Percentiles rank a stretch among this genome's conserved stretches.
phyloP scores from a whole-genome alignment of 495 filamentous ascomycete species.

The Penicillium psychrofluorescens region DNA sequence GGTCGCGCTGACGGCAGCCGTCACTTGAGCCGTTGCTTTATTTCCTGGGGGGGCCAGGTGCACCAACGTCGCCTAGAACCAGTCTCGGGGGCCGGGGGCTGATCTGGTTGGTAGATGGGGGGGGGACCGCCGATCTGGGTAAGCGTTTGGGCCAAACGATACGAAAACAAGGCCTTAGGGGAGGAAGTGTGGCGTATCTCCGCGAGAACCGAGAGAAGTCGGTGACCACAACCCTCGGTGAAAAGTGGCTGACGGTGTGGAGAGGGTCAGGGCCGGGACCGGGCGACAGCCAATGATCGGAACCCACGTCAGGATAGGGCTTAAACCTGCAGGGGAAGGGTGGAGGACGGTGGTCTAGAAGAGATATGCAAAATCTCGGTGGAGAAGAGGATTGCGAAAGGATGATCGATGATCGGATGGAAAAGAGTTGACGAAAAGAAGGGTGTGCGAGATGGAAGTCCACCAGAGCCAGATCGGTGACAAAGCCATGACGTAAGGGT shows the following conservation, averaged over 20 bases:
- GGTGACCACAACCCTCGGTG: slow-evolving; percentile 22
- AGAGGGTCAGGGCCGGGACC: slow-evolving; percentile 22
- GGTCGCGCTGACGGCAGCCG: background rate
- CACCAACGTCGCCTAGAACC: slow-evolving; percentile 33
- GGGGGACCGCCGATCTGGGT: slow-evolving; percentile 24
- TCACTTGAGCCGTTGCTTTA: slow-evolving; percentile 12
- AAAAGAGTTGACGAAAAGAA: background rate
- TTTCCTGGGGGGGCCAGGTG: slow-evolving; percentile 8
- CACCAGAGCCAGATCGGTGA: background rate
- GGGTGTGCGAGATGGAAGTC: background rate
- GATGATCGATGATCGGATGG: background rate
- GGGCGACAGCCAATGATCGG: slow-evolving; percentile 28
- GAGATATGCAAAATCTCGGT: background rate
- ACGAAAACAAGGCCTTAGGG: background rate
- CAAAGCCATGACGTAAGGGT: too few species aligned
- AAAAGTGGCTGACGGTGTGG: slow-evolving; percentile 15
- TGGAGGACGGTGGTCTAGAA: slow-evolving; percentile 17
- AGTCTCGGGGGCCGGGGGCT: slow-evolving; percentile 3
- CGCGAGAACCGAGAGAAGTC: slow-evolving; percentile 15
- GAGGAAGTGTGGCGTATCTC: slow-evolving; percentile 15
- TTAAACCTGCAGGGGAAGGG: slow-evolving; percentile 17
- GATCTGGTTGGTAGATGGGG: slow-evolving; percentile 18
- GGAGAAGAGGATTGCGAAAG: slow-evolving; percentile 3
- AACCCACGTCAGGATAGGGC: slow-evolving; percentile 34
- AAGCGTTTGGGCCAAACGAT: slow-evolving; percentile 16